Conservation (phyloP, 164 flowering plant genomes). For the Protea cynaroides region DNA sequence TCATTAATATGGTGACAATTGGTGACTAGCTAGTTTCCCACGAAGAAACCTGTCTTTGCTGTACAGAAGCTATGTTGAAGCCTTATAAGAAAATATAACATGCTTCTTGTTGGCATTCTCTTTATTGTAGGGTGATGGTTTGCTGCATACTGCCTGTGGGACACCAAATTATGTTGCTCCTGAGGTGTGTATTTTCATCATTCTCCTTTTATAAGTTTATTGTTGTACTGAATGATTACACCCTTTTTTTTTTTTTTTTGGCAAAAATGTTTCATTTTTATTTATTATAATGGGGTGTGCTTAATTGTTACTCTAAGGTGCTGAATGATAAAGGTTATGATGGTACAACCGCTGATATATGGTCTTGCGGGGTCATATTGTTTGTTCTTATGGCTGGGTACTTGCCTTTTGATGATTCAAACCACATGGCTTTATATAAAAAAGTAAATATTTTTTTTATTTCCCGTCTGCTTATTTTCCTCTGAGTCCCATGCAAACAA, state of each 20-base stretch:
- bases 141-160: slow-evolving; percentile 94
- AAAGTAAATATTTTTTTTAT: slow-evolving; percentile 51
- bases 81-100: slow-evolving; percentile 1
- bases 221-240: too few relatives aligned
- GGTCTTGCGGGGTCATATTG: slow-evolving; percentile 98
- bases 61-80: not conserved
- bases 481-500: not conserved
- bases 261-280: not conserved
- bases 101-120: slow-evolving; percentile 8
- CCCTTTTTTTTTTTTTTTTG: not conserved
- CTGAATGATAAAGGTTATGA: slow-evolving; percentile 78
- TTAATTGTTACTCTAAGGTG: slow-evolving; percentile 42
- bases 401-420: slow-evolving; percentile 91
- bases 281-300: not conserved
- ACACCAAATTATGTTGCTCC: slow-evolving; percentile 99
- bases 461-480: too few relatives aligned
- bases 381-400: slow-evolving; percentile 94
- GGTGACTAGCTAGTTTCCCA: too few relatives aligned
- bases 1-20: too few relatives aligned
- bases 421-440: slow-evolving; percentile 53
- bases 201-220: not conserved
- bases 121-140: slow-evolving; percentile 66
- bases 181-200: slow-evolving; percentile 45
- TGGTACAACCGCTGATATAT: slow-evolving; percentile 82
- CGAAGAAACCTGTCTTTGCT: too few relatives aligned